A percentile compares a stretch with the other conserved stretches of the same genome.
phyloP scores from a whole-genome alignment of 768 basidiomycete species.

The Amanita muscaria region DNA sequence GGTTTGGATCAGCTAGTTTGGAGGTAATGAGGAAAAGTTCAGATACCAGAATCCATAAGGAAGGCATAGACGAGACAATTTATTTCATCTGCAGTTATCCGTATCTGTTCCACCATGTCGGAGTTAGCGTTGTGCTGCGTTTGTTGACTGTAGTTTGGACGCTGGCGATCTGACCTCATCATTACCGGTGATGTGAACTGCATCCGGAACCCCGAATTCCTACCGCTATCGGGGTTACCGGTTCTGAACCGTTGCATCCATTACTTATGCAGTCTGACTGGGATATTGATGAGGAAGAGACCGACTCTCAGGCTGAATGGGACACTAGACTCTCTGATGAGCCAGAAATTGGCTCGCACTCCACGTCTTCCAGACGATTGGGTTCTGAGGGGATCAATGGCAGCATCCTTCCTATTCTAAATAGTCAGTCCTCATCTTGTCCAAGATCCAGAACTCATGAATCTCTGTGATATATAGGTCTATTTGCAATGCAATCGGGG shows the following conservation, averaged over 20 bases:
- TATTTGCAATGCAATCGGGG: slow-evolving; percentile 25
- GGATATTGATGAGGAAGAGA: slow-evolving; percentile 14
- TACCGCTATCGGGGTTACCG: too few species aligned
- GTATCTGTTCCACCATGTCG: slow-evolving; percentile 28
- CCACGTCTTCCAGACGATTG: neutral
- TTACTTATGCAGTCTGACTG: slow-evolving; percentile 16
- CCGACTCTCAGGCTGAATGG: too few species aligned
- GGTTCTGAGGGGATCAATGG: neutral
- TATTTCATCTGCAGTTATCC: slow-evolving; percentile 73
- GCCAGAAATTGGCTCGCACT: slow-evolving; percentile 10
- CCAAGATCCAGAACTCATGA: neutral
- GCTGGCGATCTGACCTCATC: neutral
- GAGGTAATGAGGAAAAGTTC: neutral
- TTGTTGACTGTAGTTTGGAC: too few species aligned
- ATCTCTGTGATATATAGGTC: slow-evolving; percentile 14
- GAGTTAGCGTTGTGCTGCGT: too few species aligned
- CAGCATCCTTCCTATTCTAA: slow-evolving; percentile 20
- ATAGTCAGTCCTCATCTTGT: slow-evolving; percentile 13
- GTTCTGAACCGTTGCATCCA: neutral
- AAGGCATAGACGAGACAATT: slow-evolving; percentile 83
- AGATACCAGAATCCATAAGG: slow-evolving; percentile 68
- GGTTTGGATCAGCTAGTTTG: slow-evolving; percentile 8
- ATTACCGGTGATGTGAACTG: too few species aligned
- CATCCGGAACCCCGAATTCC: too few species aligned
- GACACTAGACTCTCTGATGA: slow-evolving; percentile 9